These are phyloP conservation scores for Tremella mesenterica DNA, from an alignment of 768 basidiomycete species.

Conservation along the genomic window DNA sequence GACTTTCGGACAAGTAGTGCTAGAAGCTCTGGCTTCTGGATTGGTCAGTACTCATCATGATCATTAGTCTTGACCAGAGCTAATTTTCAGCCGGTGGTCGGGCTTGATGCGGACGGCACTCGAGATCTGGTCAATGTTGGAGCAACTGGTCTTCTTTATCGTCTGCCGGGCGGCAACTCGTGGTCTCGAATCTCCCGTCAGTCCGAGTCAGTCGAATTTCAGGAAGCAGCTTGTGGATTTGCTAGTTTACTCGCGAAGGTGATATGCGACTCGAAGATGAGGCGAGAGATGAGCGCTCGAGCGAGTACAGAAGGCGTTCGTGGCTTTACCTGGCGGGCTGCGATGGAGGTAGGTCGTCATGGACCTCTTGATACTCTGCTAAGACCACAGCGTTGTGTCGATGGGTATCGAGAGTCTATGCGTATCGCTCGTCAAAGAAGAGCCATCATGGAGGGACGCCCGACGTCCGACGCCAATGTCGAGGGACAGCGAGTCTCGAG, in stretches of 20 bases:
- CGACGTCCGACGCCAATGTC: too few relatives aligned
- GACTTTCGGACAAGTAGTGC: conserved; percentile 48
- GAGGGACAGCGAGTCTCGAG: too few relatives aligned
- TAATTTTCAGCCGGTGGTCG: conserved; percentile 44
- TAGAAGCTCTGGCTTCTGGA: conserved; percentile 49
- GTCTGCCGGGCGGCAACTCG: conserved; percentile 17
- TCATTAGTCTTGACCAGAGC: neutral
- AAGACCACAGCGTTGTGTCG: conserved; percentile 37
- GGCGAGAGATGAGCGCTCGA: conserved; percentile 27
- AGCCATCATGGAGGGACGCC: conserved; percentile 3
- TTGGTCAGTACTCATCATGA: conserved; percentile 26
- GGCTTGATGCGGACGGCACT: conserved; percentile 48
- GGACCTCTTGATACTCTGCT: neutral
- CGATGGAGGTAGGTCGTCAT: conserved; percentile 39
- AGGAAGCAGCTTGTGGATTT: conserved; percentile 21
- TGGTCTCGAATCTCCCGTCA: conserved; percentile 2
- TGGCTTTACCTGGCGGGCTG: conserved; percentile 45
- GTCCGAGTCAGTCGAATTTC: conserved; percentile 8
- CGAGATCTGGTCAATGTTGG: conserved; percentile 42
- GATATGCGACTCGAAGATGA: conserved; percentile 13
- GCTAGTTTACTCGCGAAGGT: conserved; percentile 25
- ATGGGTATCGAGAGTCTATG: conserved; percentile 43
- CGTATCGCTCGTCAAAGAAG: conserved; percentile 15
- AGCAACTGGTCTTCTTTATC: conserved; percentile 35
- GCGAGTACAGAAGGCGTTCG: conserved; percentile 36